Conservation (phyloP, 768 basidiomycete genomes). For the Tulasnella sp. region DNA sequence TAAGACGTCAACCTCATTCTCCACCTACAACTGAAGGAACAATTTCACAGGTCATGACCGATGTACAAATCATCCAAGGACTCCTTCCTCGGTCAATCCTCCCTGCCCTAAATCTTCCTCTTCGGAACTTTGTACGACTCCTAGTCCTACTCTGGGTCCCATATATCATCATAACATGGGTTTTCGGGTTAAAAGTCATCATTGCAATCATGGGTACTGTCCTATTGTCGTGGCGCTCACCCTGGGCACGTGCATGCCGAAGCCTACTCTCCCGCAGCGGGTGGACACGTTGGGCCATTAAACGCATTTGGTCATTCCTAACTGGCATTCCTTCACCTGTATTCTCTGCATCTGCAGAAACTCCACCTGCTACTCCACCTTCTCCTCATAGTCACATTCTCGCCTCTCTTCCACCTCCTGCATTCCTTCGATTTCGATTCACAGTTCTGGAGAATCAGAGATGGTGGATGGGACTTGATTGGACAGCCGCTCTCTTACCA, state of each 20-base stretch:
- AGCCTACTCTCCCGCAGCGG: constrained; percentile 49
- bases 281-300: constrained; percentile 51
- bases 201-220: constrained; percentile 47
- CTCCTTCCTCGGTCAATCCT: constrained; percentile 34
- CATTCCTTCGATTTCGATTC: constrained; percentile 31
- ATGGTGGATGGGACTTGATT: constrained; percentile 97
- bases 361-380: constrained; percentile 8
- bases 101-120: constrained; percentile 17
- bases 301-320: constrained; percentile 38
- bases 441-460: constrained; percentile 90
- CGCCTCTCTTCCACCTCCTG: constrained; percentile 18
- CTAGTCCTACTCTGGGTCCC: constrained; percentile 45
- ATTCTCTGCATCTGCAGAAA: neutral
- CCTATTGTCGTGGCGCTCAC: constrained; percentile 49
- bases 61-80: constrained; percentile 51
- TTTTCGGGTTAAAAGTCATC: constrained; percentile 49
- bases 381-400: constrained; percentile 23
- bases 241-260: constrained; percentile 47
- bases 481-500: constrained; percentile 85
- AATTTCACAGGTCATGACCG: constrained; percentile 43
- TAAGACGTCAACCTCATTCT: neutral
- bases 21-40: constrained; percentile 36
- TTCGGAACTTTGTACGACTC: constrained; percentile 36
- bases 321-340: constrained; percentile 39
- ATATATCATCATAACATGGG: constrained; percentile 50